Evolutionary conservation across 441 rosid species (phyloP).

Genomic region (Raphanus hybrid): DNA sequence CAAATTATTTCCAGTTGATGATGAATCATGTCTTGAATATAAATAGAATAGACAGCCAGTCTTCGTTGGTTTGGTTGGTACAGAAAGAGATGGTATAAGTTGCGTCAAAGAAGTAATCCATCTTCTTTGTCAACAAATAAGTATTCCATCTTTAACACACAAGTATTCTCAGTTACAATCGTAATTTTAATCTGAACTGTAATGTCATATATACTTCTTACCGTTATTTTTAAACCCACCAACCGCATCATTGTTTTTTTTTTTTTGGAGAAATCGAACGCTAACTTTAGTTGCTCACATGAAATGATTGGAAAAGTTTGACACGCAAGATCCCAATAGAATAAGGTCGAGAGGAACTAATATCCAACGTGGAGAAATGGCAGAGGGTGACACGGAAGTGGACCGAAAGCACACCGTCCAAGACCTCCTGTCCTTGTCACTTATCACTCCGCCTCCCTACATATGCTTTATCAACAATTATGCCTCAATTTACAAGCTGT

Average conservation of each 20-base stretch:
- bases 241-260: background rate
- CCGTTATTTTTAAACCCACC: background rate
- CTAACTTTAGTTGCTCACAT: background rate
- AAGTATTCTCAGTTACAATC: background rate
- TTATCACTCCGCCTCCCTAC: slow-evolving; percentile 18
- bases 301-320: background rate
- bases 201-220: background rate
- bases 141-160: background rate
- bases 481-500: background rate
- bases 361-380: slow-evolving; percentile 32
- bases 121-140: background rate
- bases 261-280: background rate
- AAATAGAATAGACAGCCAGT: background rate
- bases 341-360: slow-evolving; percentile 1
- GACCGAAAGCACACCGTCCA: slow-evolving; percentile 46
- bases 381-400: slow-evolving; percentile 39
- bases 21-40: background rate
- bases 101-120: background rate
- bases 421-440: slow-evolving; percentile 34
- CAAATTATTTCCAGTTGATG: slow-evolving; percentile 6
- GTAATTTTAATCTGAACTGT: background rate
- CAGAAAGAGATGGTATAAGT: background rate
- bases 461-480: background rate
- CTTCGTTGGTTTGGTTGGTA: slow-evolving; percentile 17
- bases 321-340: background rate